Evolutionary conservation across 495 filamentous ascomycete genomes (phyloP), one percentile per base, ranked within the genome.

Genomic region (Penicillium subrubescens): DNA sequence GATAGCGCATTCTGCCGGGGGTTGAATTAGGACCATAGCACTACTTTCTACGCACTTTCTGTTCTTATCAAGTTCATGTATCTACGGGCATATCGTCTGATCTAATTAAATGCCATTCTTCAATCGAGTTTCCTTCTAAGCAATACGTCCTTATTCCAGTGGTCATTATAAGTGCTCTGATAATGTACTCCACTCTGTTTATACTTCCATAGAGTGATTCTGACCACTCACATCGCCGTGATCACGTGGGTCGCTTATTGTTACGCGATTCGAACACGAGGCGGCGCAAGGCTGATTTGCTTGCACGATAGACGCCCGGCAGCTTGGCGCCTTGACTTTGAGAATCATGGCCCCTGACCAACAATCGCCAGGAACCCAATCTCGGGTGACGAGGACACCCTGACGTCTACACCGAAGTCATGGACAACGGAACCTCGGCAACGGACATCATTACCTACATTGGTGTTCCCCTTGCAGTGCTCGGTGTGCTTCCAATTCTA

Each of bases 371-470:
- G 48, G 48, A 29, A 6, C 3, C 3, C 23, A 52, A 52, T 17
- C 6, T 25, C 10, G 5, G 48, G 48, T 31, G 25, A 52, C 5
- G 27, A 29, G 14, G 27, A 29, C 15, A 52, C 29, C 25, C 15
- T 52, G 48, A 52, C 48, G 14, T 25, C 14, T 31, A 31, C 21
- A 6, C 12, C 7, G 25, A 25, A 52, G 48, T n/a, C 48, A 52
- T 52, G 48, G 5, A 31, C 25, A 52, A 29, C 25, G 48, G 48
- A 31, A 57, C 33, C 35, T 37, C 56, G 27, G 37, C 59, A 34
- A 39, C 59, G 8, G 59, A 61, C 33, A 53, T 61, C 31, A 53
- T 61, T 33, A 61, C 59, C 44, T 61, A 61, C 48, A 53, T 61
- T 41, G 59, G 59, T 27, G 46, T 61, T 39, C 59, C 59, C 31